phyloP scores from a whole-genome alignment of 2,329 filamentous ascomycete species.

The Phialophora macrospora region DNA sequence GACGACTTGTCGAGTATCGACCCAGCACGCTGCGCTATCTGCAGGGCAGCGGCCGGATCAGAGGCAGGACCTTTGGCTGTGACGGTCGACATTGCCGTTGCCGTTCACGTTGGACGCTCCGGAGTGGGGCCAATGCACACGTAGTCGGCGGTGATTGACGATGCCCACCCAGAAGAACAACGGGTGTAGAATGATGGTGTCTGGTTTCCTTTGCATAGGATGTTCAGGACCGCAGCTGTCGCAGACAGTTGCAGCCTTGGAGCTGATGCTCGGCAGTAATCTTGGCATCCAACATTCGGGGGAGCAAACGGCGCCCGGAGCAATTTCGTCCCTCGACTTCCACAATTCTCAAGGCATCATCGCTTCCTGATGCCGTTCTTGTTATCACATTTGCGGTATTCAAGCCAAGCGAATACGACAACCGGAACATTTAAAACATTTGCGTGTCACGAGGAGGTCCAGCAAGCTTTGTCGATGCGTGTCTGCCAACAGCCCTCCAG shows the following conservation, averaged over 20 bases:
- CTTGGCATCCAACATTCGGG: not conserved
- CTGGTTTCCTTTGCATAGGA: not conserved
- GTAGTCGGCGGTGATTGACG: no score
- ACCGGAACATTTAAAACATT: not conserved
- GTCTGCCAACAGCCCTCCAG: not conserved
- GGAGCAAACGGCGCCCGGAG: not conserved
- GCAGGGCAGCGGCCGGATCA: constrained; percentile 54
- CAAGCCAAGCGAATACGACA: not conserved
- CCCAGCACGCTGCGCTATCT: constrained; percentile 51
- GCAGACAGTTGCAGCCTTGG: not conserved
- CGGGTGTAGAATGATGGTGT: not conserved
- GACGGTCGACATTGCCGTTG: constrained; percentile 26
- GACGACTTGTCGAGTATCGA: constrained; percentile 56
- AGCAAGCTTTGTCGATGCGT: not conserved
- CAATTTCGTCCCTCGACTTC: not conserved
- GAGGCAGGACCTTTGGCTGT: constrained; percentile 33
- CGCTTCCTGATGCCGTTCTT: not conserved
- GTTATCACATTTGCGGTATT: not conserved
- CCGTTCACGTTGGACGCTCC: not conserved
- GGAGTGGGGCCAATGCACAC: not conserved
- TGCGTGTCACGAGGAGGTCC: no score
- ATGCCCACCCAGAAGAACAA: no score
- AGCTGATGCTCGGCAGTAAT: not conserved
- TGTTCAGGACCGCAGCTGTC: not conserved
- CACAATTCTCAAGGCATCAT: not conserved